Evolutionary conservation across 768 basidiomycete species (phyloP).

Genomic region (Pholiota microspora): DNA sequence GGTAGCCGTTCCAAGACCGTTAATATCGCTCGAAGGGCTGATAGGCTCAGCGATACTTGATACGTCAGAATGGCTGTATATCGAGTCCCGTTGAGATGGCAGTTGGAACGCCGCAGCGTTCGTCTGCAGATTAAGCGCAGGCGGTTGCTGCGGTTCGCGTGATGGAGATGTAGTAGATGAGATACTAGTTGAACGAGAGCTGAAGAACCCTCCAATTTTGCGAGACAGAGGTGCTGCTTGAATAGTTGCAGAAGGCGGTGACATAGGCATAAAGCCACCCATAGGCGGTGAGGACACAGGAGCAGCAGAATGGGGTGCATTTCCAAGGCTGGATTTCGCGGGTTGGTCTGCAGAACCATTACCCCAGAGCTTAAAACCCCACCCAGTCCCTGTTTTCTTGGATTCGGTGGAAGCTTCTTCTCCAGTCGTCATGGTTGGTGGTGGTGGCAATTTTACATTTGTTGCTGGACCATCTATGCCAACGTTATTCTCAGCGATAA

Average conservation of each 20-base stretch:
- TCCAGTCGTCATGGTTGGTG: conserved; percentile 38
- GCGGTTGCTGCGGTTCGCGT: conserved; percentile 10
- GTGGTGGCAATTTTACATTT: conserved; percentile 38
- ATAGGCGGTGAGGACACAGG: conserved; percentile 7
- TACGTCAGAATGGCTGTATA: conserved; percentile 54
- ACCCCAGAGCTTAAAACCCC: conserved; percentile 74
- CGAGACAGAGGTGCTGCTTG: conserved; percentile 48
- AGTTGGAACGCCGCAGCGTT: conserved; percentile 25
- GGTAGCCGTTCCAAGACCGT: conserved; percentile 24
- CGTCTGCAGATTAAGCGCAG: conserved; percentile 29
- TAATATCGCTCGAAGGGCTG: conserved; percentile 46
- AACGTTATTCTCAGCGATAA: conserved; percentile 73
- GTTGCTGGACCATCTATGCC: conserved; percentile 32
- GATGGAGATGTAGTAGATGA: conserved; percentile 35
- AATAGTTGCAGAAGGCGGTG: conserved; percentile 21
- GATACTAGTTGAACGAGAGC: conserved; percentile 46
- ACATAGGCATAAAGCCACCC: background rate
- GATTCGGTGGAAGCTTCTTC: conserved; percentile 29
- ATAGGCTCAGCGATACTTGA: conserved; percentile 60
- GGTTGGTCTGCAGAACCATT: conserved; percentile 13
- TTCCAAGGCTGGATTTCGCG: conserved; percentile 12
- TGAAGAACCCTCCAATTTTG: conserved; percentile 74
- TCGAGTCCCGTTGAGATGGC: conserved; percentile 34
- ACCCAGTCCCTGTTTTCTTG: conserved; percentile 38
- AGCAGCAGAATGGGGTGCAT: conserved; percentile 12